Percentiles rank a stretch among this genome's conserved stretches.
Evolutionary conservation across 441 rosid species (phyloP).

Genomic region (Eruca vesicaria): DNA sequence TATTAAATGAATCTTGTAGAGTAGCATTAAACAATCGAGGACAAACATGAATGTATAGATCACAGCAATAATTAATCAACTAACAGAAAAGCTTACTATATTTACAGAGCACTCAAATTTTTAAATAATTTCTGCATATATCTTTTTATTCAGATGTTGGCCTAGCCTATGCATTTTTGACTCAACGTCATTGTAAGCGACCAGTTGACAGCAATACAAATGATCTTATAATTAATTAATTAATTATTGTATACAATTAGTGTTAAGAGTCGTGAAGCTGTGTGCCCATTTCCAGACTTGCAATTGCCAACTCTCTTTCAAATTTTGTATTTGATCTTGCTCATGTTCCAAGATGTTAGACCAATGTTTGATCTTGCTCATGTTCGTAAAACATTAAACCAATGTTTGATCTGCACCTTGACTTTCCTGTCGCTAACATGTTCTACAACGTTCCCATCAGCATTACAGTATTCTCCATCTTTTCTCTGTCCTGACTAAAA

Average conservation of each 20-base stretch:
- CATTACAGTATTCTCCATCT: too few relatives aligned
- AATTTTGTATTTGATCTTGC: too few relatives aligned
- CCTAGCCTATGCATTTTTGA: background rate
- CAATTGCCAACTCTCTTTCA: too few relatives aligned
- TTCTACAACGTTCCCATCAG: background rate
- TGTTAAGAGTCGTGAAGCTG: too few relatives aligned
- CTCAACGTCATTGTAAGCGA: background rate
- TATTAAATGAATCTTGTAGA: background rate
- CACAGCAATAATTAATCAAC: background rate
- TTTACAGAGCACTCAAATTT: background rate
- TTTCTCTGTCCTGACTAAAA: too few relatives aligned
- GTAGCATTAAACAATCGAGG: background rate
- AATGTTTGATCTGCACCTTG: background rate
- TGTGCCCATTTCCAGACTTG: too few relatives aligned
- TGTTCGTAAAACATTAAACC: background rate
- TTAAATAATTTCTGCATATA: background rate
- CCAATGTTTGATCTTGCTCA: too few relatives aligned
- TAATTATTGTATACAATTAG: background rate
- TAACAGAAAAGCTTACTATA: background rate
- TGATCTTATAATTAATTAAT: background rate
- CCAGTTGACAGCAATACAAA: background rate
- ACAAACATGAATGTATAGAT: background rate
- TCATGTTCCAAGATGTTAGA: too few relatives aligned
- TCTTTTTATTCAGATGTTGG: background rate
- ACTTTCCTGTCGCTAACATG: background rate